Conservation (phyloP, 2,329 filamentous ascomycete genomes). For the Grosmannia serpens region DNA sequence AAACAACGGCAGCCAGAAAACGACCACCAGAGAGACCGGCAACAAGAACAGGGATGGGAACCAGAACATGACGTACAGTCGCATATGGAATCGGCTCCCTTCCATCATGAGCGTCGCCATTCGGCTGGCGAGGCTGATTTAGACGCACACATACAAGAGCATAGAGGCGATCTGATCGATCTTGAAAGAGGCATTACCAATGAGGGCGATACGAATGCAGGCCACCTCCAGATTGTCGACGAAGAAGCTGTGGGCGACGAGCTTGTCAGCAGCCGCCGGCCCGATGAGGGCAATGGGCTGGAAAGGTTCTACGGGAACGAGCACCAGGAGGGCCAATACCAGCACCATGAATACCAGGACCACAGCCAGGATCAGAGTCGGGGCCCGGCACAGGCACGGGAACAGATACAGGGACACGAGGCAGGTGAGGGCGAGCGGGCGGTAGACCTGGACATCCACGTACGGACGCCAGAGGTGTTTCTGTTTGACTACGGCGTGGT, state of each 20-base stretch:
- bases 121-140: constrained; percentile 64
- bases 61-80: constrained; percentile 18
- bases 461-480: constrained; percentile 91
- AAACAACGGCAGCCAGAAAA: constrained; percentile 17
- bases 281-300: too few relatives aligned
- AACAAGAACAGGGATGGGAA: constrained; percentile 20
- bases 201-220: constrained; percentile 9
- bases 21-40: constrained; percentile 14
- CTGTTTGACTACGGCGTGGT: constrained; percentile 96
- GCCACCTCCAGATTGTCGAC: constrained; percentile 12
- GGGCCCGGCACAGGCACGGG: neutral
- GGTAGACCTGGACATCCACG: constrained; percentile 71
- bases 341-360: neutral
- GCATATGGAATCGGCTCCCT: constrained; percentile 19
- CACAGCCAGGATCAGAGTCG: neutral
- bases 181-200: constrained; percentile 28
- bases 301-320: neutral
- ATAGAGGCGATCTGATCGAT: constrained; percentile 43
- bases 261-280: constrained; percentile 14
- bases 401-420: neutral
- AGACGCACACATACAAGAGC: constrained; percentile 40
- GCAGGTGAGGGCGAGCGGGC: constrained; percentile 8
- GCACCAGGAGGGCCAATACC: neutral
- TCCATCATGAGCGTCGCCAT: constrained; percentile 55
- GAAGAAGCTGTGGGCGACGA: constrained; percentile 25